A percentile compares a stretch with the other conserved stretches of the same genome.
Evolutionary conservation across 306 rosid genomes (phyloP).

Genomic region (Sophora flavescens): DNA sequence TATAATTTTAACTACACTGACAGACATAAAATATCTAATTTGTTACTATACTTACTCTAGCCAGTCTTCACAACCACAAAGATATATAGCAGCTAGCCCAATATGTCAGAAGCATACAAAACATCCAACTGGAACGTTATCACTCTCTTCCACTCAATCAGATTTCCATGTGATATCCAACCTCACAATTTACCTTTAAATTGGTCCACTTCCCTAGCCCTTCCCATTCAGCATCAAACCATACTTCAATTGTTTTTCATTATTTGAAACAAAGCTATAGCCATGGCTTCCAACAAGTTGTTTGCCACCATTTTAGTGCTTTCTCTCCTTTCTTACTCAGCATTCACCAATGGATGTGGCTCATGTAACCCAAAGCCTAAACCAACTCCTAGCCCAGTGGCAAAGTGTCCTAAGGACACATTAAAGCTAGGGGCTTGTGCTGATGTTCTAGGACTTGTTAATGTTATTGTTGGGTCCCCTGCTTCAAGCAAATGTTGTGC

Average conservation of each 20-base stretch:
- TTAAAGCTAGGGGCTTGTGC: slow-evolving; percentile 75
- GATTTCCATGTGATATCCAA: slow-evolving; percentile 31
- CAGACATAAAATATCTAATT: slow-evolving; percentile 14
- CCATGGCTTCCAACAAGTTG: slow-evolving; percentile 67
- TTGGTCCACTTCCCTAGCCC: slow-evolving; percentile 31
- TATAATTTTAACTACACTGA: not conserved
- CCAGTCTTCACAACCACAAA: slow-evolving; percentile 25
- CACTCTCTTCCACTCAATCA: slow-evolving; percentile 59
- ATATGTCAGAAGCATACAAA: slow-evolving; percentile 57
- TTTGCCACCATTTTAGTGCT: slow-evolving; percentile 58
- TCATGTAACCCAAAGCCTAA: slow-evolving; percentile 50
- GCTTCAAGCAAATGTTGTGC: slow-evolving; percentile 68
- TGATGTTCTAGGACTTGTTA: slow-evolving; percentile 63
- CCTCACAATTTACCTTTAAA: slow-evolving; percentile 67
- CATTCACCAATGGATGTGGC: slow-evolving; percentile 55
- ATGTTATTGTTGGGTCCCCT: slow-evolving; percentile 59
- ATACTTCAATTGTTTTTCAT: not conserved
- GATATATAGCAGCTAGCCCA: not conserved
- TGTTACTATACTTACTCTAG: slow-evolving; percentile 2
- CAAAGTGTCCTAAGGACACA: slow-evolving; percentile 65
- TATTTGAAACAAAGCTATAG: not conserved
- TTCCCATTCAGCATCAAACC: slow-evolving; percentile 31
- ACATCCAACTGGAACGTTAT: slow-evolving; percentile 51
- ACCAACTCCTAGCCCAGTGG: slow-evolving; percentile 23
- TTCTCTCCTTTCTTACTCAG: slow-evolving; percentile 54